Evolutionary conservation across 768 basidiomycete species (phyloP).

Genomic region (Serendipita sp.): DNA sequence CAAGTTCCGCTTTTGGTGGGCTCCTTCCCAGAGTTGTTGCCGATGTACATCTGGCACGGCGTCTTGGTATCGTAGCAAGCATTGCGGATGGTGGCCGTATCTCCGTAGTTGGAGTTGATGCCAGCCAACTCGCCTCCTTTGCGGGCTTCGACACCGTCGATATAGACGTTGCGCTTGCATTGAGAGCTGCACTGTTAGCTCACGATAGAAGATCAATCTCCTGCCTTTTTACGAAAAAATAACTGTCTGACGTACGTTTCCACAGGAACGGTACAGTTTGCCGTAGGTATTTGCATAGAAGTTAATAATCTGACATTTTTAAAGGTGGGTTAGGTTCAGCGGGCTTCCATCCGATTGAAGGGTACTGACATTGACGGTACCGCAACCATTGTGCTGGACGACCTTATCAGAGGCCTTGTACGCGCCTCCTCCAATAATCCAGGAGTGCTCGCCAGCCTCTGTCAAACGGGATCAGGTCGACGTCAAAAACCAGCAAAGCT

Average conservation of each 20-base stretch:
- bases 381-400: background rate
- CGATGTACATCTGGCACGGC: background rate
- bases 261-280: background rate
- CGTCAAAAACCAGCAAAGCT: background rate
- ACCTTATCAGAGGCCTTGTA: constrained; percentile 2
- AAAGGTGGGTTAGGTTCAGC: background rate
- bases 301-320: background rate
- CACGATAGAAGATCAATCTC: background rate
- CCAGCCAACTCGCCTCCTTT: background rate
- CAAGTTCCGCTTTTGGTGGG: background rate
- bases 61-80: background rate
- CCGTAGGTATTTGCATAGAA: background rate
- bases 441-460: background rate
- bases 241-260: background rate
- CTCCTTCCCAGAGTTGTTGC: background rate
- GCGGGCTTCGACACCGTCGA: background rate
- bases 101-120: background rate
- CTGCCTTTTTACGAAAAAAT: background rate
- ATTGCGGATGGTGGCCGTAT: background rate
- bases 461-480: background rate
- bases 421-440: background rate
- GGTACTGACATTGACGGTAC: background rate
- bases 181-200: background rate
- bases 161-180: background rate
- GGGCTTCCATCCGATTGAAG: no score